A percentile compares a stretch with the other conserved stretches of the same genome.
Evolutionary conservation across 768 basidiomycete species (phyloP).

Genomic region (Tulasnella sp.): DNA sequence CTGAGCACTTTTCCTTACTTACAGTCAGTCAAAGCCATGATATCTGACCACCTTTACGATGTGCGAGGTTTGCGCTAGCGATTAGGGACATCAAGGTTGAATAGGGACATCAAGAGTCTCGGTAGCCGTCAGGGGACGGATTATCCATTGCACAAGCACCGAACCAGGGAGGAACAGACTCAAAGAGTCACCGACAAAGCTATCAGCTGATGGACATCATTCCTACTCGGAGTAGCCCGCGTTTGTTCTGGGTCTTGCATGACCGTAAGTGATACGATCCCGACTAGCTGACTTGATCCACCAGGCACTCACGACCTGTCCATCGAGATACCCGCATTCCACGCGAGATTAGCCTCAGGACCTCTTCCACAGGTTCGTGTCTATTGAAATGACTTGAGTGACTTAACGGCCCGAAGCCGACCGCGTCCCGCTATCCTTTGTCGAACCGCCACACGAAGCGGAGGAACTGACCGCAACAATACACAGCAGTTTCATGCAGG

Average conservation of each 20-base stretch:
- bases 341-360: no score
- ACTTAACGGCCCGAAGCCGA: no score
- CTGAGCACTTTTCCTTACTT: background rate
- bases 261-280: background rate
- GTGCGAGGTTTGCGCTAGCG: background rate
- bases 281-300: no score
- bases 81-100: background rate
- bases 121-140: background rate
- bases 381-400: no score
- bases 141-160: background rate
- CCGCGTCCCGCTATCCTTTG: no score
- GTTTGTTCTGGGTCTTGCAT: background rate
- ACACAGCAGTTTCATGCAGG: no score
- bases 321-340: no score
- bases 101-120: background rate
- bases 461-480: no score
- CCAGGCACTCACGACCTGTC: no score
- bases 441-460: no score
- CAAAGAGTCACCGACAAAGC: background rate
- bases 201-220: background rate
- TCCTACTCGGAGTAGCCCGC: background rate
- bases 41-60: background rate
- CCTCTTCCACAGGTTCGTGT: no score
- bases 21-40: background rate
- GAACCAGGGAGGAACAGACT: background rate